These are phyloP conservation scores for Immersiporthe knoxdaviesiana DNA, from an alignment of 2,329 filamentous ascomycete species.

Conservation along the genomic window DNA sequence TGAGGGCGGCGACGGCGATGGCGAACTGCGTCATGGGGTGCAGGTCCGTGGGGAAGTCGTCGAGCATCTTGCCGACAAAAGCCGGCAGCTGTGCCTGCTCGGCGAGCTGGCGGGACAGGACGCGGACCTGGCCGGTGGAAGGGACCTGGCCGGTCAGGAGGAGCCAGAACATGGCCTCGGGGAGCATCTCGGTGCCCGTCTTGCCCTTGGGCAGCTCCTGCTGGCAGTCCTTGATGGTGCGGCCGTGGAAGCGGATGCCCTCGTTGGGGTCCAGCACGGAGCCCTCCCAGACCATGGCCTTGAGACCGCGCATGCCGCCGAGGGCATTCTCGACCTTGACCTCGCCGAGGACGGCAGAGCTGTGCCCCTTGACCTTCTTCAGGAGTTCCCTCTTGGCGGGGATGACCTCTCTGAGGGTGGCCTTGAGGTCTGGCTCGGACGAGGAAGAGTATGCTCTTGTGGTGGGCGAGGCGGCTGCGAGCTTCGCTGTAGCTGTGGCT, in stretches of 20 bases:
- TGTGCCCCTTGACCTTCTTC: slow-evolving; percentile 88
- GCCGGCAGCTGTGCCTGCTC: slow-evolving; percentile 81
- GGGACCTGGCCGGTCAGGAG: slow-evolving; percentile 92
- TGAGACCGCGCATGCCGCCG: slow-evolving; percentile 95
- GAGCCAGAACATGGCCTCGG: slow-evolving; percentile 99
- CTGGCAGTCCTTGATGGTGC: slow-evolving; percentile 98
- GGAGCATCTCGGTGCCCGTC: slow-evolving; percentile 93
- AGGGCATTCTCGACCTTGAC: slow-evolving; percentile 93
- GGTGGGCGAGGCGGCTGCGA: slow-evolving; percentile 37
- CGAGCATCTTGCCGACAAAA: slow-evolving; percentile 86
- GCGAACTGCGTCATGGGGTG: slow-evolving; percentile 99
- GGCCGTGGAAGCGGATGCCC: slow-evolving; percentile 97
- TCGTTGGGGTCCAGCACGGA: slow-evolving; percentile 96
- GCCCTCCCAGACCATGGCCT: slow-evolving; percentile 98
- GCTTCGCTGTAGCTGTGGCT: not conserved
- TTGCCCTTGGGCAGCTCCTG: slow-evolving; percentile 89
- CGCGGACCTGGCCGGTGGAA: slow-evolving; percentile 77
- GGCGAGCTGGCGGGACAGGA: slow-evolving; percentile 82
- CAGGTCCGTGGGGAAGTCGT: slow-evolving; percentile 84
- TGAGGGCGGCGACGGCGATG: slow-evolving; percentile 92
- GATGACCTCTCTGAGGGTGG: slow-evolving; percentile 80
- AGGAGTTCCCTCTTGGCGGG: slow-evolving; percentile 91
- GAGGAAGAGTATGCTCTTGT: slow-evolving; percentile 69
- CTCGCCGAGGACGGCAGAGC: slow-evolving; percentile 82
- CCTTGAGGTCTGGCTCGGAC: slow-evolving; percentile 86